phyloP scores from a whole-genome alignment of 2,329 filamentous ascomycete species.

The Venturia nashicola region DNA sequence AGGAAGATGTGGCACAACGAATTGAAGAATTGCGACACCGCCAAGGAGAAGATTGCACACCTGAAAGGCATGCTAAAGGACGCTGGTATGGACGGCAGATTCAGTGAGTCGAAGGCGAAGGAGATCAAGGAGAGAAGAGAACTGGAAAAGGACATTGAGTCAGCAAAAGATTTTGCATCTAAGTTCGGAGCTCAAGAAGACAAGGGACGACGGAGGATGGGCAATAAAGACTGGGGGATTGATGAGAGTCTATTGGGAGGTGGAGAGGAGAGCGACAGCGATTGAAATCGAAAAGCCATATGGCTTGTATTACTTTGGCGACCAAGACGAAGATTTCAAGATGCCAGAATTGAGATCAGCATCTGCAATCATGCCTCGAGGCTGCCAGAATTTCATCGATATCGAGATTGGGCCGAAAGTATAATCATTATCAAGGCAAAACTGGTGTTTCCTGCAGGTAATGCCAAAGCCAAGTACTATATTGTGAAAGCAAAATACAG shows the following conservation, averaged over 20 bases:
- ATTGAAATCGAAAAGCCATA: background rate
- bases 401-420: no score
- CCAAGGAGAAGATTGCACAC: conserved; percentile 70
- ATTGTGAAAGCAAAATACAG: background rate
- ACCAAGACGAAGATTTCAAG: no score
- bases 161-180: conserved; percentile 64
- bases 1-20: conserved; percentile 86
- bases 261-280: background rate
- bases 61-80: conserved; percentile 68
- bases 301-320: no score
- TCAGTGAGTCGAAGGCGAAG: conserved; percentile 69
- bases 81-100: conserved; percentile 78
- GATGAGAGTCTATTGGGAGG: background rate
- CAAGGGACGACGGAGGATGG: background rate
- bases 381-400: no score
- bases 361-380: no score
- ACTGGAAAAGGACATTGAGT: conserved; percentile 70
- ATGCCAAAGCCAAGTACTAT: background rate
- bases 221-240: background rate
- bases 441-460: background rate
- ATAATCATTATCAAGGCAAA: no score
- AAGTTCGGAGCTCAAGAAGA: background rate
- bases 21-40: conserved; percentile 61
- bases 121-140: conserved; percentile 84
- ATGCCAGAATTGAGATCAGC: no score